Evolutionary conservation across 148 eudicot species (phyloP), one percentile per base, ranked within the genome.

Genomic region (Vaccinium myrtillus): DNA sequence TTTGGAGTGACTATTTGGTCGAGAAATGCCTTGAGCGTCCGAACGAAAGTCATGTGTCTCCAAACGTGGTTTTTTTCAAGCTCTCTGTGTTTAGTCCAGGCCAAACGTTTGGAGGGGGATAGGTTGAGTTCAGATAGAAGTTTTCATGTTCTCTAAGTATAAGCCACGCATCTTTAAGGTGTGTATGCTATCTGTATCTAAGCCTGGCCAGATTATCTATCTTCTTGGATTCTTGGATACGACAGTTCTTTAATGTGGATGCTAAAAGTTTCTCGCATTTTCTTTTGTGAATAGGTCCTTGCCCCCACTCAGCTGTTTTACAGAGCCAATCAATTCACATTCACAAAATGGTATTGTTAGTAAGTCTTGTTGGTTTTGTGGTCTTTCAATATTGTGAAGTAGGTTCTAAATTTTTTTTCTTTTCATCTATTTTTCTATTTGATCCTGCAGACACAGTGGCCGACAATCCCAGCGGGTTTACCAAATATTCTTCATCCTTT

Each of bases 381-480:
- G 10, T 54, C 6, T 78, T 18, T 27, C 74, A 69, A 30, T 30
- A 69, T 0, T 4, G 74, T 23, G 13, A 65, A 23, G 14, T 65
- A 23, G 10, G 71, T 23, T 65, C 30, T 23, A 23, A 23, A n/a
- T 65, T 10, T 1, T 9, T 65, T 9, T 65, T 65, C 32, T 23
- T 23, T 63, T 23, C 30, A 65, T 65, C 25, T 9, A 7, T 50
- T 50, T 50, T 8, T 61, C 69, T 63, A 80, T 77, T 51, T 84
- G 78, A 11, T 56, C 86, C 36, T 88, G 88, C 89, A 96, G 99
- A 89, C 88, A 77, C 98, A 94, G 58, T 96, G 98, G 98, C 99
- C 97, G 71, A 73, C 90, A 82, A 55, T 86, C 67, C 90, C 92
- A 51, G 90, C 81, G 81, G 89, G 86, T 79, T 87, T 96, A 65